Evolutionary conservation across 2,329 filamentous ascomycete genomes (phyloP).

Genomic region (Aspergillus sp.): DNA sequence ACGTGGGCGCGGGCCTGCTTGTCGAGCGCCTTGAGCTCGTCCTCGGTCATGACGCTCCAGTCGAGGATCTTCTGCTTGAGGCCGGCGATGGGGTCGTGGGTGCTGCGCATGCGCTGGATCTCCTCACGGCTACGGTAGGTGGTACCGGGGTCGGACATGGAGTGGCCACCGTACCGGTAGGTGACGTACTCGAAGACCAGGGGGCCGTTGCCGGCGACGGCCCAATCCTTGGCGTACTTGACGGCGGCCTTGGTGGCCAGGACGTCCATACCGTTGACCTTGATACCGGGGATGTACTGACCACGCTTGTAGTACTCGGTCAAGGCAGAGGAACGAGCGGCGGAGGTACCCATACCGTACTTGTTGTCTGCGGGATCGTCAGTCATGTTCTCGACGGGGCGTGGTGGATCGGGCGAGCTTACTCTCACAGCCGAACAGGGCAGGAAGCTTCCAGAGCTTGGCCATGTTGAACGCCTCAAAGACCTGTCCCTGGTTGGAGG

Average conservation of each 20-base stretch:
- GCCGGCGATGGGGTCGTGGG: slow-evolving; percentile 96
- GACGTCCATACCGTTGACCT: slow-evolving; percentile 99
- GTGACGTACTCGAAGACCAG: slow-evolving; percentile 98
- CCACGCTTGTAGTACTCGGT: slow-evolving; percentile 99
- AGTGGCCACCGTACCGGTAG: slow-evolving; percentile 98
- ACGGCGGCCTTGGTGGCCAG: slow-evolving; percentile 96
- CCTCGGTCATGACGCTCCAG: slow-evolving; percentile 87
- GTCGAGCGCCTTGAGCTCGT: slow-evolving; percentile 94
- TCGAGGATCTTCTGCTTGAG: slow-evolving; percentile 98
- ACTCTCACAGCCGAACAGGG: slow-evolving; percentile 98
- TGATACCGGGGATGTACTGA: slow-evolving; percentile 98
- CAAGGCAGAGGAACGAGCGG: slow-evolving; percentile 86
- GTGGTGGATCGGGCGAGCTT: slow-evolving; percentile 46
- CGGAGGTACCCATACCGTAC: slow-evolving; percentile 98
- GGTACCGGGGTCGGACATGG: slow-evolving; percentile 99
- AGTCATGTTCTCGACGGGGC: not conserved
- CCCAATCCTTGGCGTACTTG: slow-evolving; percentile 88
- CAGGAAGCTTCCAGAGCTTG: slow-evolving; percentile 95
- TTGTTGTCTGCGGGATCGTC: slow-evolving; percentile 76
- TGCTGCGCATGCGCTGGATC: slow-evolving; percentile 98
- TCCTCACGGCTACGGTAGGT: slow-evolving; percentile 99
- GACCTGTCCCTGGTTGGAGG: slow-evolving; percentile 98
- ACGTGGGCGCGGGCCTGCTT: slow-evolving; percentile 86
- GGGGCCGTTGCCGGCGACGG: slow-evolving; percentile 78
- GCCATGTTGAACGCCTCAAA: slow-evolving; percentile 99